These are phyloP conservation scores for Psidium guajava DNA, from an alignment of 345 rosid genomes.

Conservation along the genomic window DNA sequence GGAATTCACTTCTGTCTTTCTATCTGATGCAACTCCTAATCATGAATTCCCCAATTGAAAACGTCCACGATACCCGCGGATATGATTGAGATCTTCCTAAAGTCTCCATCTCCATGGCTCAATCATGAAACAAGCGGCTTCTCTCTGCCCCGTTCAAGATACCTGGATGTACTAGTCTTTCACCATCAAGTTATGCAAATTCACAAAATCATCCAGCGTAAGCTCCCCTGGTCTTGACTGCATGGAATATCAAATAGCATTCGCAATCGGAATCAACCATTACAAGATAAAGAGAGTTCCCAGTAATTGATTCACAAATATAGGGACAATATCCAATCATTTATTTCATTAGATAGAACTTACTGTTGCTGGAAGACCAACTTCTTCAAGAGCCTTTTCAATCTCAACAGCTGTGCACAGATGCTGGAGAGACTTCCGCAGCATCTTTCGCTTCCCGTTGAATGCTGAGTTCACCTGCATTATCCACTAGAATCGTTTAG, in stretches of 20 bases:
- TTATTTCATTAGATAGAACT: constrained; percentile 9
- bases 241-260: not conserved
- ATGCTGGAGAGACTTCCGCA: constrained; percentile 78
- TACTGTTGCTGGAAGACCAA: constrained; percentile 61
- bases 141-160: not conserved
- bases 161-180: constrained; percentile 5
- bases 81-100: not conserved
- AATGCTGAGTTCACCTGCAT: constrained; percentile 79
- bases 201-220: constrained; percentile 68
- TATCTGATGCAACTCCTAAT: not conserved
- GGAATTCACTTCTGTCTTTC: not conserved
- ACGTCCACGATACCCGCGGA: not conserved
- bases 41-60: not conserved
- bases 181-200: constrained; percentile 55
- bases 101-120: not conserved
- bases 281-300: not conserved
- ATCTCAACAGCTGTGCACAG: constrained; percentile 50
- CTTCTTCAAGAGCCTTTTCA: constrained; percentile 53
- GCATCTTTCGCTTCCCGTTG: constrained; percentile 80
- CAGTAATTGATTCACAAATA: not conserved
- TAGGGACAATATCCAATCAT: not conserved
- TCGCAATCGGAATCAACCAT: not conserved
- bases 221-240: constrained; percentile 99
- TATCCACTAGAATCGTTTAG: not conserved
- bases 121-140: not conserved